A percentile compares a stretch with the other conserved stretches of the same genome.
These are phyloP conservation scores for Sugiyamaella marilandica DNA, from an alignment of 805 yeast genomes.

Conservation along the genomic window DNA sequence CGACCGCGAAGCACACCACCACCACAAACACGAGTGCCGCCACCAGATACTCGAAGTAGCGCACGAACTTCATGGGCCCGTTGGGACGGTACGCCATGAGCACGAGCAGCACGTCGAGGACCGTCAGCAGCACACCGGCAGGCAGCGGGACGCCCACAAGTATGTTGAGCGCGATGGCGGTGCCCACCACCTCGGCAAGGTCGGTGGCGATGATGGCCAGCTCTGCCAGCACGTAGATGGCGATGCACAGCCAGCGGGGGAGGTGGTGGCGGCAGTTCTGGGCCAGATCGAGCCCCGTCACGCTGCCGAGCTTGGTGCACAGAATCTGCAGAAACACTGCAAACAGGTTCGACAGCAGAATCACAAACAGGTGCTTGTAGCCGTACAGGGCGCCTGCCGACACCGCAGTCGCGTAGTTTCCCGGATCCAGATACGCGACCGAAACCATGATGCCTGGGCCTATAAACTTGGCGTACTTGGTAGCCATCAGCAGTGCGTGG, in stretches of 20 bases:
- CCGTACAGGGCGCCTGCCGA: constrained; percentile 79
- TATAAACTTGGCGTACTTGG: constrained; percentile 60
- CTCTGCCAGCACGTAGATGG: constrained; percentile 70
- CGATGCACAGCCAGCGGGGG: constrained; percentile 59
- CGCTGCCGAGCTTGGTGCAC: constrained; percentile 81
- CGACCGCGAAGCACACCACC: constrained; percentile 68
- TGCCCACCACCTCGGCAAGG: constrained; percentile 90
- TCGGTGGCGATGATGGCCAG: constrained; percentile 89
- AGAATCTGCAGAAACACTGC: constrained; percentile 80
- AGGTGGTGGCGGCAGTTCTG: constrained; percentile 73
- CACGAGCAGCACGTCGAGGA: constrained; percentile 74
- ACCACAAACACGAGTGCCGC: constrained; percentile 66
- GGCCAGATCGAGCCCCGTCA: constrained; percentile 84
- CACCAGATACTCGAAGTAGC: constrained; percentile 76
- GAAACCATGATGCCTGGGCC: constrained; percentile 88
- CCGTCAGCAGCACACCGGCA: constrained; percentile 72
- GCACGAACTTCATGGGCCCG: constrained; percentile 67
- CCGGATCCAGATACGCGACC: constrained; percentile 93
- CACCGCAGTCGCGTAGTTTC: constrained; percentile 86
- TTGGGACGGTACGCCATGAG: constrained; percentile 73
- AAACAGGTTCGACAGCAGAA: constrained; percentile 72
- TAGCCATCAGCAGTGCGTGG: constrained; percentile 27
- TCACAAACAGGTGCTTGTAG: constrained; percentile 66
- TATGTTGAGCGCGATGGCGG: constrained; percentile 80
- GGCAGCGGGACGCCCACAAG: constrained; percentile 68